Percentiles rank a stretch among this genome's conserved stretches.
Conservation (phyloP, 768 basidiomycete genomes). For the Hericium rajendrae region DNA sequence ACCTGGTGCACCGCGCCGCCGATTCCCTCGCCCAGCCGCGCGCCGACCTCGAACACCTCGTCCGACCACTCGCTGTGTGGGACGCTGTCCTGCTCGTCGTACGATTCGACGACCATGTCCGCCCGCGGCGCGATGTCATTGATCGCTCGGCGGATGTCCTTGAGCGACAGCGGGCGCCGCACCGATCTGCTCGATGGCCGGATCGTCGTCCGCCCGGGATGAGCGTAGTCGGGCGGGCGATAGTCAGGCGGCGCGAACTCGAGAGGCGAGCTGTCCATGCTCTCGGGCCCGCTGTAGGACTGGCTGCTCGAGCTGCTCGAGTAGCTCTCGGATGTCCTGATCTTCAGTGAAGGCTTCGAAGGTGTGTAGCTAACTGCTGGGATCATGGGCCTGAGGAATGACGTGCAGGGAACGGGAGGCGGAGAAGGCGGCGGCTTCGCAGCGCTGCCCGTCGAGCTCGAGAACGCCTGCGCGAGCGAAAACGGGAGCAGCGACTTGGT, state of each 20-base stretch:
- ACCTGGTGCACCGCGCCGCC: conserved; percentile 90
- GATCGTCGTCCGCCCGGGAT: background rate
- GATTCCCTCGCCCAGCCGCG: conserved; percentile 78
- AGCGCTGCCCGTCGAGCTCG: background rate
- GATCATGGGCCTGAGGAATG: background rate
- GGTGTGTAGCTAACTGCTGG: background rate
- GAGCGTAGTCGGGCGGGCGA: background rate
- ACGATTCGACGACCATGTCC: too few relatives aligned
- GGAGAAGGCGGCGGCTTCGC: background rate
- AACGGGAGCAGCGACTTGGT: background rate
- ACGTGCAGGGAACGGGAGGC: background rate
- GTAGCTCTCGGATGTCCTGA: background rate
- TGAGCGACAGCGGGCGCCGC: background rate
- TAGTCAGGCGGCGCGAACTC: background rate
- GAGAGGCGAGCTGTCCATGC: background rate
- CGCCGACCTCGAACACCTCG: conserved; percentile 56
- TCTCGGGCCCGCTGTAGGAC: background rate
- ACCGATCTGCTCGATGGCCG: background rate
- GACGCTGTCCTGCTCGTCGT: background rate
- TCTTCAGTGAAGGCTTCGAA: background rate
- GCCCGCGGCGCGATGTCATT: background rate
- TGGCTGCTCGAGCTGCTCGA: background rate
- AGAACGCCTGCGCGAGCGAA: background rate
- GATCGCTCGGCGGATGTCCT: background rate
- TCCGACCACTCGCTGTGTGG: conserved; percentile 39